Conservation (phyloP, 805 yeast genomes). For the Candida cerambycidarum region DNA sequence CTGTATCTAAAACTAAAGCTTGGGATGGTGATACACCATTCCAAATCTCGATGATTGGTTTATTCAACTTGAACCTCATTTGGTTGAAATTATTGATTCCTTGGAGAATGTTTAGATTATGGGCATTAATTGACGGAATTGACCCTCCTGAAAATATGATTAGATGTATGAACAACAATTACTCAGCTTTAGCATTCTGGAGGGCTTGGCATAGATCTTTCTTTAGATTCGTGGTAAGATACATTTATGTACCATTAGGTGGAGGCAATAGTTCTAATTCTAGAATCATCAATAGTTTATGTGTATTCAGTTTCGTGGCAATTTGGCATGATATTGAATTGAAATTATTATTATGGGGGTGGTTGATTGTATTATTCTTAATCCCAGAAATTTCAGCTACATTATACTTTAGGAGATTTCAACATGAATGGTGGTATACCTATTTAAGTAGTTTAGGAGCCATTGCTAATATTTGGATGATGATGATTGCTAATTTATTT, state of each 20-base stretch:
- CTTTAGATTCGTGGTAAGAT: slow-evolving; percentile 86
- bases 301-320: slow-evolving; percentile 94
- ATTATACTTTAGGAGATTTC: slow-evolving; percentile 38
- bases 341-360: slow-evolving; percentile 88
- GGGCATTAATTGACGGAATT: slow-evolving; percentile 90
- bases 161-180: slow-evolving; percentile 92
- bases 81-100: slow-evolving; percentile 94
- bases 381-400: slow-evolving; percentile 81
- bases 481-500: slow-evolving; percentile 94
- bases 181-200: slow-evolving; percentile 94
- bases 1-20: slow-evolving; percentile 84
- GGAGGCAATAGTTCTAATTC: slow-evolving; percentile 63
- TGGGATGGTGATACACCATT: slow-evolving; percentile 90
- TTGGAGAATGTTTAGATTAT: slow-evolving; percentile 91
- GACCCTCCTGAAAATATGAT: slow-evolving; percentile 99
- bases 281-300: slow-evolving; percentile 71
- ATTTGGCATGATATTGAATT: slow-evolving; percentile 97
- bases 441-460: slow-evolving; percentile 86
- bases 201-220: slow-evolving; percentile 97
- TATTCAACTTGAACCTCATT: slow-evolving; percentile 83
- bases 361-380: slow-evolving; percentile 84
- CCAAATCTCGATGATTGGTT: slow-evolving; percentile 91
- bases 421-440: slow-evolving; percentile 65
- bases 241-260: slow-evolving; percentile 89
- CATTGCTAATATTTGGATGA: slow-evolving; percentile 89